Evolutionary conservation across 331 rosid species (phyloP).

Genomic region (Phaseolus coccineus): DNA sequence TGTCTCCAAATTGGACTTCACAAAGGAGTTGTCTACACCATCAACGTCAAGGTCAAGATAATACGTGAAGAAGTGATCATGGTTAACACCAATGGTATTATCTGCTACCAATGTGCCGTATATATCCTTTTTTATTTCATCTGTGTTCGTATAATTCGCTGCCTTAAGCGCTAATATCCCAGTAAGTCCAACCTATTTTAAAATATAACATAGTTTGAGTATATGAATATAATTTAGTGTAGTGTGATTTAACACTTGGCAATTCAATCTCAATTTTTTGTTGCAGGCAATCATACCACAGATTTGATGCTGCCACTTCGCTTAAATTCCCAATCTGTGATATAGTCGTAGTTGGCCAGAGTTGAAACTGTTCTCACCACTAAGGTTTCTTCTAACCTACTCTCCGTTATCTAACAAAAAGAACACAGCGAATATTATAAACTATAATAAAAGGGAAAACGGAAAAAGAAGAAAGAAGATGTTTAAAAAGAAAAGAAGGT

Average conservation of each 20-base stretch:
- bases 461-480: neutral
- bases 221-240: neutral
- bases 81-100: slow-evolving; percentile 62
- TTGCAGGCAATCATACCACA: slow-evolving; percentile 49
- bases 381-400: slow-evolving; percentile 58
- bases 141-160: slow-evolving; percentile 46
- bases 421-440: neutral
- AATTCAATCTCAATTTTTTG: neutral
- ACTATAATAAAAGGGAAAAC: neutral
- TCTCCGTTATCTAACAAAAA: slow-evolving; percentile 58
- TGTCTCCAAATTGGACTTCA: slow-evolving; percentile 57
- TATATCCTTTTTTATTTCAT: slow-evolving; percentile 55
- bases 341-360: slow-evolving; percentile 66
- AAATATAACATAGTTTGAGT: neutral
- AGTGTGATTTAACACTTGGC: neutral
- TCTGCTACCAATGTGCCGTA: slow-evolving; percentile 67
- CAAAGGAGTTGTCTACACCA: slow-evolving; percentile 67
- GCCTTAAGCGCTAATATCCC: slow-evolving; percentile 61
- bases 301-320: slow-evolving; percentile 66
- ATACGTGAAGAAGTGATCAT: slow-evolving; percentile 69
- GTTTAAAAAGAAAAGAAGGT: neutral
- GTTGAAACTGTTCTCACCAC: slow-evolving; percentile 65
- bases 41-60: slow-evolving; percentile 76
- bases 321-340: slow-evolving; percentile 70
- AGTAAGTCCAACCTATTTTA: slow-evolving; percentile 60